Percentiles rank a stretch among this genome's conserved stretches.
Evolutionary conservation across 2,329 filamentous ascomycete genomes (phyloP).

Genomic region (Neopestalotiopsis clavispora): DNA sequence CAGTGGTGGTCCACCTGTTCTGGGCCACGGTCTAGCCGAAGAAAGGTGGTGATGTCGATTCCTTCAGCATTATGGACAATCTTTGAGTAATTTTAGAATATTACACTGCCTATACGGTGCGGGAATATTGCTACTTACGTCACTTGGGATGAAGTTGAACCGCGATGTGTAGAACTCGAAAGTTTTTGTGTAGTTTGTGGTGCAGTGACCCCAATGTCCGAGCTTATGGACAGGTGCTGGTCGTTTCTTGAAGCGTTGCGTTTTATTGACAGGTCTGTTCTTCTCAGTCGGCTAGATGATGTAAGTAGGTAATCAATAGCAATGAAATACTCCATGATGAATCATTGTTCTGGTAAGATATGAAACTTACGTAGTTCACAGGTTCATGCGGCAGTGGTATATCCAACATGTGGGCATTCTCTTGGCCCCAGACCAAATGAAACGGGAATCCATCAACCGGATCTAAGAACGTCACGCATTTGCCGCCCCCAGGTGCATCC

Average conservation of each 20-base stretch:
- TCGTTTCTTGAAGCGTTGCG: constrained; percentile 56
- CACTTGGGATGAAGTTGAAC: constrained; percentile 58
- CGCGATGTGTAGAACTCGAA: constrained; percentile 54
- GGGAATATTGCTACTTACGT: constrained; percentile 37
- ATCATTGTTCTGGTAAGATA: too few relatives aligned
- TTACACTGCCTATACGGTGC: background rate
- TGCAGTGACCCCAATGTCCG: constrained; percentile 59
- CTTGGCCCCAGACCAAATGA: constrained; percentile 62
- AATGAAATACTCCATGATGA: too few relatives aligned
- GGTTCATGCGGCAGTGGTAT: constrained; percentile 46
- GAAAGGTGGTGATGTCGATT: constrained; percentile 48
- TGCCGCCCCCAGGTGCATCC: constrained; percentile 59
- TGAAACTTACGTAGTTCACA: constrained; percentile 49
- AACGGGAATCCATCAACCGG: constrained; percentile 62
- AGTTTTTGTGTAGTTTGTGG: constrained; percentile 53
- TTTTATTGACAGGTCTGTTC: constrained; percentile 52
- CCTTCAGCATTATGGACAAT: constrained; percentile 43
- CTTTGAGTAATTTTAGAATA: background rate
- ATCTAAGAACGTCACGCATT: constrained; percentile 56
- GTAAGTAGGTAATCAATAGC: too few relatives aligned
- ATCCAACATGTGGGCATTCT: constrained; percentile 39
- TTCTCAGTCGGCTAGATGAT: constrained; percentile 47
- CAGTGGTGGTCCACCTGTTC: constrained; percentile 55
- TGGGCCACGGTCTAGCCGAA: constrained; percentile 48
- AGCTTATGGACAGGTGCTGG: constrained; percentile 57